Base-by-base conservation (phyloP, 1,284 basidiomycete genomes). In the Tilletiaria anomala region DNA sequence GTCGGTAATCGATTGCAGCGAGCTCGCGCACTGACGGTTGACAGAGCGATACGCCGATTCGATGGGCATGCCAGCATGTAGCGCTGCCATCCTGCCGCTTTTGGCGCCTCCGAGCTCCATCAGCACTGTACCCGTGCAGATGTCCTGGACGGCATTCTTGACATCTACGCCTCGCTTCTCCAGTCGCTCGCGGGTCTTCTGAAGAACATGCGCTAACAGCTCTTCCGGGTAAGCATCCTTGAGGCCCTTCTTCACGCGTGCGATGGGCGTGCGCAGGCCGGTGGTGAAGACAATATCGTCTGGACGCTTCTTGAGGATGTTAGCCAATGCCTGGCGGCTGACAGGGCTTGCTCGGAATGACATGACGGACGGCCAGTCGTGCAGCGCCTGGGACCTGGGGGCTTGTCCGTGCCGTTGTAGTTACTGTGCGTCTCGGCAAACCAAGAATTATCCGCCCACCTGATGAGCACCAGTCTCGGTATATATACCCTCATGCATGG, bases 101-200 rank as follows among this genome's bases (percentile, higher is more conserved):
- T 68, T 69, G 24, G 68, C 66, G 6, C 68, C 68, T n/a, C 68
- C 68, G 12, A 68, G 51, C 51, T 68, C 67, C 62, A 66, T 66
- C 17, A 69, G 48, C n/a, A 69, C 68, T 8, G 58, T 69, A 6
- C 68, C 68, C 19, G 58, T 59, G 51, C 56, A 56, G 32, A 69
- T 56, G 45, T 69, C 67, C 40, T 69, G 46, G 33, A 69, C 60
- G 14, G 59, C 51, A 34, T 52, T 41, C n/a, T 29, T 29, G 40
- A 62, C 54, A 45, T 64, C 56, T n/a, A 68, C 55, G 21, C 65
- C 65, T 39, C 54, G 53, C 8, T 45, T 41, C 40, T 69, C 65
- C 35, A 68, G 54, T 4, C 61, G 40, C 26, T 63, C 52, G 22
- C 58, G 41, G 1, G 65, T 68, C 15, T 52, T 46, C 22, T 50